Base-by-base conservation (phyloP, 2,329 filamentous ascomycete species). In the Trichoderma sp. region DNA sequence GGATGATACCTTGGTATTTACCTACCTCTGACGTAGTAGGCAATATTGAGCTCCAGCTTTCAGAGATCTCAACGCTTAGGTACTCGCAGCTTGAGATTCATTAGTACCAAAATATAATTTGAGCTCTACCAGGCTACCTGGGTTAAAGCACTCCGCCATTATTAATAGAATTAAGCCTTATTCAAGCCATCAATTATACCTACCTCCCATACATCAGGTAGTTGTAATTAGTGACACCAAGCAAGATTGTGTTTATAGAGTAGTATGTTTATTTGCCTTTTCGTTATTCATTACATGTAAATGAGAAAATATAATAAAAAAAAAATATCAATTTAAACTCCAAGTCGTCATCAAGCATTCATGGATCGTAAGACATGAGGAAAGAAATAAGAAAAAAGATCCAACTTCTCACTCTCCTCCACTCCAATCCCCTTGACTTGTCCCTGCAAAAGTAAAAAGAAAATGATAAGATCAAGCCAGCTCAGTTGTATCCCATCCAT, bases 281-380 rank as follows among this genome's bases (percentile, higher is more conserved):
- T 72, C 74, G 63, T 75, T 45, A 75, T 75, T 75, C 74, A 64
- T 75, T 71, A 71, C 67, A 71, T 65, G 33, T 67, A 50, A 62
- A 45, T 50, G 18, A 41, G 4, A 59, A 18, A 38, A 27, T 33
- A 67, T 33, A 56, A 68, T 12, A 9, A 38, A n/a, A n/a, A 69
- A 29, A 38, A 27, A 38, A 56, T 6, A 71, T 71, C 74, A 66
- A 69, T 75, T 63, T 66, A 75, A 75, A 75, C 66, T 71, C 67
- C 74, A 63, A 66, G 33, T 73, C 71, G 27, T 74, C 71, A 56
- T 74, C 71, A 74, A 59, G 12, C 45, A 74, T 59, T 66, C 71
- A 59, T 63, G 50, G 66, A 75, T 75, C 74, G 27, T 71, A 56
- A 75, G 59, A 71, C 66, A 71, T 71, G 60, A 68, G 31, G 31